Evolutionary conservation across 1,284 basidiomycete genomes (phyloP).

Genomic region (Naganishia liquefaciens): DNA sequence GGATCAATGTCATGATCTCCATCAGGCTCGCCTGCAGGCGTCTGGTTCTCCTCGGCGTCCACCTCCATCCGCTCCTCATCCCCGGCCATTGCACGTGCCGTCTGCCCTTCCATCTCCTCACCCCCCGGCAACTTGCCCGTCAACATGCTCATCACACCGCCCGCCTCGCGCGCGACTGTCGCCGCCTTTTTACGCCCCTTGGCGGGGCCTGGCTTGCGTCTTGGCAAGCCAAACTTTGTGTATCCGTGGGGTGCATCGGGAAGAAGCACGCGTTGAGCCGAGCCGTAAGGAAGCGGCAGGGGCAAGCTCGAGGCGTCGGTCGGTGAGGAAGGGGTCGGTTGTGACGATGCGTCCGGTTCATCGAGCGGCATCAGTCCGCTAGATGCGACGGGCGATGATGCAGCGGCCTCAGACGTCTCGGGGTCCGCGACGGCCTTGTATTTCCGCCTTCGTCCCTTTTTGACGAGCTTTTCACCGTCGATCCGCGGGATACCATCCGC

Average conservation of each 20-base stretch:
- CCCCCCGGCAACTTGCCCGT: constrained; percentile 3
- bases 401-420: not conserved
- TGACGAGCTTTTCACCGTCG: constrained; percentile 4
- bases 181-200: constrained; percentile 15
- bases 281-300: not conserved
- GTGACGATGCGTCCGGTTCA: not conserved
- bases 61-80: not conserved
- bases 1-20: not conserved
- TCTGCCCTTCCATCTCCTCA: not conserved
- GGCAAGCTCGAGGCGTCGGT: not conserved
- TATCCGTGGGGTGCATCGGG: constrained; percentile 27
- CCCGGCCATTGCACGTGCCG: not conserved
- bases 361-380: constrained; percentile 3
- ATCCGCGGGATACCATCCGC: constrained; percentile 22
- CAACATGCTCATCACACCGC: constrained; percentile 2
- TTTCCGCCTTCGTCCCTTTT: not conserved
- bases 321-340: not conserved
- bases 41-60: not conserved
- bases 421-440: not conserved
- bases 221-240: constrained; percentile 23
- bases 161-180: not conserved
- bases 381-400: not conserved
- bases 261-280: constrained; percentile 6
- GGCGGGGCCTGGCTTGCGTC: constrained; percentile 13
- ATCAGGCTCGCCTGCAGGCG: not conserved